These are phyloP conservation scores for Coemansia sp. DNA, from an alignment of 192 early-diverging fungal genomes.

Conservation along the genomic window DNA sequence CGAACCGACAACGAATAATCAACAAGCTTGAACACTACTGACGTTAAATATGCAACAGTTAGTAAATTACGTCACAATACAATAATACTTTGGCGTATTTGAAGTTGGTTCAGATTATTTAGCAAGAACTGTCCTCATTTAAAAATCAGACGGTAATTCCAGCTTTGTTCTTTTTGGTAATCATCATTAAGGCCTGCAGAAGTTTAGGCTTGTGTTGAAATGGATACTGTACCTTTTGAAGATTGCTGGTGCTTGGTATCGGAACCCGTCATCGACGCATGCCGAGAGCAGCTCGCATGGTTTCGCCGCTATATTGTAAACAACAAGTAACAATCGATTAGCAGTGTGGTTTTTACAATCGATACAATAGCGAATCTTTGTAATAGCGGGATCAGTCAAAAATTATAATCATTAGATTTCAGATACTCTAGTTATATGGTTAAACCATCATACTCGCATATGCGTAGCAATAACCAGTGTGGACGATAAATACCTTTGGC, in stretches of 20 bases:
- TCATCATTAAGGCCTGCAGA: constrained; percentile 47
- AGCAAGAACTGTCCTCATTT: constrained; percentile 68
- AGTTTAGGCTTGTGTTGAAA: background rate
- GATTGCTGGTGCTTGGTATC: background rate
- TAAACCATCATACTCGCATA: constrained; percentile 36
- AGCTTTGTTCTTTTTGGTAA: constrained; percentile 63
- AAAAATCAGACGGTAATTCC: constrained; percentile 74
- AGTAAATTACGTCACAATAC: constrained; percentile 4
- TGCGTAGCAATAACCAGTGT: background rate
- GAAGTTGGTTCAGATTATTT: constrained; percentile 27
- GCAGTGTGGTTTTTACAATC: background rate
- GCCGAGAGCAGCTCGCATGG: too few species aligned
- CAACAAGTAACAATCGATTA: too few species aligned
- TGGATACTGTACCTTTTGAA: constrained; percentile 1
- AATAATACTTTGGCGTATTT: background rate
- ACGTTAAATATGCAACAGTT: background rate
- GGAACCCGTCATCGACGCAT: too few species aligned
- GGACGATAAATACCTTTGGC: background rate
- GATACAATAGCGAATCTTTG: background rate
- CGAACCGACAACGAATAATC: background rate
- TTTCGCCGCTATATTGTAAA: too few species aligned
- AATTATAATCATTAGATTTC: constrained; percentile 34
- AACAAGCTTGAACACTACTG: background rate
- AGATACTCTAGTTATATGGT: constrained; percentile 54
- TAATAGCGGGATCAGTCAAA: constrained; percentile 17